Conservation (phyloP, 140 eudicot genomes). For the Ambrosia hybrid region DNA sequence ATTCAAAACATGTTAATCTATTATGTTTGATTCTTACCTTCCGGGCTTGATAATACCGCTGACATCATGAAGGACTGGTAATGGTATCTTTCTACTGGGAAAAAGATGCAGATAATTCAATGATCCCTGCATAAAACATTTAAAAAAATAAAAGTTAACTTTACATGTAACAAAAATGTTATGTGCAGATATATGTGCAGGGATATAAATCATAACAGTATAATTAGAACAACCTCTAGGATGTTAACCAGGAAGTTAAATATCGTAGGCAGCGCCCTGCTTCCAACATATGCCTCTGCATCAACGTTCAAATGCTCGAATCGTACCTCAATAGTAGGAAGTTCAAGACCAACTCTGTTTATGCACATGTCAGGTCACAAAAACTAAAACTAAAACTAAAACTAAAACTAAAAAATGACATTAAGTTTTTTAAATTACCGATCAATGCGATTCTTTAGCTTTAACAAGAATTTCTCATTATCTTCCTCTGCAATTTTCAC, state of each 20-base stretch:
- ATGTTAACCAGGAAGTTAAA: conserved; percentile 57
- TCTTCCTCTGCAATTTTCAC: conserved; percentile 70
- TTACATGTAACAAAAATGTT: neutral
- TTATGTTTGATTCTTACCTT: conserved; percentile 38
- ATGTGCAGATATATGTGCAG: neutral
- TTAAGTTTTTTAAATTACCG: conserved; percentile 39
- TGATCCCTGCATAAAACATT: conserved; percentile 53
- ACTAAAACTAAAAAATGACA: neutral
- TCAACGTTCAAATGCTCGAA: conserved; percentile 66
- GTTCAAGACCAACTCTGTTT: conserved; percentile 64
- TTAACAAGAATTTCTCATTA: conserved; percentile 67
- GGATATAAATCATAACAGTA: neutral
- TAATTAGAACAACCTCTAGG: conserved; percentile 42
- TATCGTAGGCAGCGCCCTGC: conserved; percentile 70
- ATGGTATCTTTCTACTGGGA: conserved; percentile 56
- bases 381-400: neutral
- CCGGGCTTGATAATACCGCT: conserved; percentile 73
- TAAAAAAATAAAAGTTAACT: neutral
- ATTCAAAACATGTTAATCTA: neutral
- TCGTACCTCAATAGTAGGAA: conserved; percentile 68
- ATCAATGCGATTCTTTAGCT: conserved; percentile 62
- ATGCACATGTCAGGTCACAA: conserved; percentile 5
- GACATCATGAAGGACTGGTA: conserved; percentile 70
- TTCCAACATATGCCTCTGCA: conserved; percentile 66
- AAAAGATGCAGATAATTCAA: conserved; percentile 53